Percentiles rank a stretch among this genome's conserved stretches.
Conservation (phyloP, 257 asterid genomes). For the Mitragyna speciosa region DNA sequence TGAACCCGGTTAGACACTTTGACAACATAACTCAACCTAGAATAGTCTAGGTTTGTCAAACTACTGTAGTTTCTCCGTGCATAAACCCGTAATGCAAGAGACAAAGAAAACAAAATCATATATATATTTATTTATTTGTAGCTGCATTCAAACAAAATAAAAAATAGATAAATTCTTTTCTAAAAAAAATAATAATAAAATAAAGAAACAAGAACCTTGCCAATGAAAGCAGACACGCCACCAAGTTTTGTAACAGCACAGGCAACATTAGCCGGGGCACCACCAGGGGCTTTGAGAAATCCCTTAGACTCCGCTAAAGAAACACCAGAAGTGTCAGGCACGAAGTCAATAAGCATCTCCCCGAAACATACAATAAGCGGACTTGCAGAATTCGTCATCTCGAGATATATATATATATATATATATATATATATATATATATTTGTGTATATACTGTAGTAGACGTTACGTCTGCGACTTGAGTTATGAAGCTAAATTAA, state of each 20-base stretch:
- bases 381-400: slow-evolving; percentile 17
- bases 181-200: background rate
- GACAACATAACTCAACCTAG: no score
- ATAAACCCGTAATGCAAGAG: no score
- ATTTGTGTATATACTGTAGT: no score
- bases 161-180: background rate
- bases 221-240: slow-evolving; percentile 38
- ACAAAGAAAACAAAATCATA: no score
- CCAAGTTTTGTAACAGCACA: slow-evolving; percentile 44
- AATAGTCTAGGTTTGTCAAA: no score
- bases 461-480: no score
- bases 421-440: no score
- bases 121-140: no score
- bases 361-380: slow-evolving; percentile 37
- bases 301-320: slow-evolving; percentile 41
- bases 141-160: no score
- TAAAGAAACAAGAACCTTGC: slow-evolving; percentile 30
- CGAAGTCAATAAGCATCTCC: slow-evolving; percentile 44
- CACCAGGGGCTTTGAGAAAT: slow-evolving; percentile 46
- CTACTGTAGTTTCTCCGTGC: no score
- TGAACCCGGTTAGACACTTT: no score
- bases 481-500: background rate
- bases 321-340: slow-evolving; percentile 39
- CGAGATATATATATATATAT: background rate
- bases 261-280: slow-evolving; percentile 52